Percentiles rank a stretch among this genome's conserved stretches.
These are phyloP conservation scores for Setomelanomma holmii DNA, from an alignment of 2,329 filamentous ascomycete genomes.

Conservation along the genomic window DNA sequence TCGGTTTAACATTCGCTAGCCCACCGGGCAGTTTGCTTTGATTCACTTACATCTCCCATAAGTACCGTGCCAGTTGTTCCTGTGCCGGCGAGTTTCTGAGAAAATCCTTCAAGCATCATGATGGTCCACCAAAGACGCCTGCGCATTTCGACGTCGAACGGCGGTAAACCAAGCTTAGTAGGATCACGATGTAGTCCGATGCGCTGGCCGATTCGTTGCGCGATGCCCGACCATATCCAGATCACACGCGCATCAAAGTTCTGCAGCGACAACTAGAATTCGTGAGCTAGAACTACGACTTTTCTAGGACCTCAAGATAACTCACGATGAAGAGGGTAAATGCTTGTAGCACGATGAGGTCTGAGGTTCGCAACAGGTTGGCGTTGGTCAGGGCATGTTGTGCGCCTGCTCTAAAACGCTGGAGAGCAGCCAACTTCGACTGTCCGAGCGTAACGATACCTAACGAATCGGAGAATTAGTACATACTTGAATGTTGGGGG, in stretches of 20 bases:
- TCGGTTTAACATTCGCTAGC: too few relatives aligned
- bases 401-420: conserved; percentile 63
- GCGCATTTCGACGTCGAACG: conserved; percentile 66
- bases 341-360: conserved; percentile 71
- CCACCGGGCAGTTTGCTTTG: too few relatives aligned
- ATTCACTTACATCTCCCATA: conserved; percentile 52
- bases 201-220: conserved; percentile 66
- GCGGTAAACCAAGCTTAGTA: conserved; percentile 58
- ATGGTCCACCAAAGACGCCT: conserved; percentile 65
- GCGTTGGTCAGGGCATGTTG: conserved; percentile 72
- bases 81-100: conserved; percentile 61
- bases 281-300: too few relatives aligned
- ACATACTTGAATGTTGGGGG: too few relatives aligned
- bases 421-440: conserved; percentile 59
- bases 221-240: conserved; percentile 70
- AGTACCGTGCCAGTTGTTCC: conserved; percentile 55
- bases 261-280: conserved; percentile 51
- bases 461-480: too few relatives aligned
- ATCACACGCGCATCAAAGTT: conserved; percentile 60
- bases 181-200: conserved; percentile 69
- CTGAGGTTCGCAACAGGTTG: conserved; percentile 70
- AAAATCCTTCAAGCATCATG: conserved; percentile 65
- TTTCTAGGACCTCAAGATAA: too few relatives aligned
- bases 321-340: conserved; percentile 71
- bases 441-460: not conserved